Evolutionary conservation across 306 rosid genomes (phyloP), one percentile per base, ranked within the genome.

Genomic region (Rosa rugosa): DNA sequence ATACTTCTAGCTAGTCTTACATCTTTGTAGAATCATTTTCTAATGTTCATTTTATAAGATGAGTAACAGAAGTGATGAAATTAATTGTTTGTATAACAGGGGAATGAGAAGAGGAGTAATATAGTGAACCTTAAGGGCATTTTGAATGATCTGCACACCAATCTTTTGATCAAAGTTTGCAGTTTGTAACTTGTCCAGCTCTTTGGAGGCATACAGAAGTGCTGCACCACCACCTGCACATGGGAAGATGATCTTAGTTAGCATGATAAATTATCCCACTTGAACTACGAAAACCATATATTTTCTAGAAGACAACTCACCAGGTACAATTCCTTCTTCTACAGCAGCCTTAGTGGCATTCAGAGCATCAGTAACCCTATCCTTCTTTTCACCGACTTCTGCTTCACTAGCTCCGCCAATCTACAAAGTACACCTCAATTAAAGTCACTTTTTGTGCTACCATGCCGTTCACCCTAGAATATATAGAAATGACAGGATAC

Each of bases 271-370:
- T 31, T 18, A 49, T 18, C 38, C 56, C 6, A n/a, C 16, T 69
- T 10, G 0, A 70, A 71, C 53, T 76, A 82, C 46, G 56, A 11
- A n/a, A 53, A 54, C 47, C 10, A 71, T 72, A 56, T 11, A 7
- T 18, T 65, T 34, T 51, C 56, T 12, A 20, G 17, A 73, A 65
- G n/a, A 67, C 11, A 66, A 67, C 47, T 74, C 74, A 88, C 87
- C 91, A 20, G 87, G 84, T 9, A 83, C 87, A 73, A 83, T 88
- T 59, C 91, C 89, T 81, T 88, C 91, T 79, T 88, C 91, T 23
- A 88, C 91, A 25, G 89, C 87, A 20, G 91, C 91, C 80, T 81
- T 85, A 57, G 91, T 88, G 67, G 91, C 89, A 74, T 88, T 88
- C 60, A 85, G 68, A 23, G 91, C 91, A 79, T 88, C 91, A 11